These are phyloP conservation scores for Ramularia collo-cygni DNA, from an alignment of 2,329 filamentous ascomycete genomes.

Conservation along the genomic window DNA sequence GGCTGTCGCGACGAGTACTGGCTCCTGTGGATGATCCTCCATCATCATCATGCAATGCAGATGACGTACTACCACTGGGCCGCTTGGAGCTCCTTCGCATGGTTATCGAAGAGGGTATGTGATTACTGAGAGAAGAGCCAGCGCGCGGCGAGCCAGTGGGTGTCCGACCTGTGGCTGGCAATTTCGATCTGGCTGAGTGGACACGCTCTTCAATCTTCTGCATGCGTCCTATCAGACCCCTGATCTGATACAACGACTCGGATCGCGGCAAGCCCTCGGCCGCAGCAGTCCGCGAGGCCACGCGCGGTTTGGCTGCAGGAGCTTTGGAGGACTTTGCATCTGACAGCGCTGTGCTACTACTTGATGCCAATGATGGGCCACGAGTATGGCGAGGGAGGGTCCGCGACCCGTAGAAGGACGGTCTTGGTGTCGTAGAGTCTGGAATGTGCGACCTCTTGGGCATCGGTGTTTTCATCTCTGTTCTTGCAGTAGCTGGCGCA, in stretches of 20 bases:
- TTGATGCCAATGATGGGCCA: slow-evolving; percentile 47
- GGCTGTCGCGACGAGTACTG: slow-evolving; percentile 19
- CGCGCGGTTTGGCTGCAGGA: slow-evolving; percentile 40
- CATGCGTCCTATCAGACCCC: slow-evolving; percentile 92
- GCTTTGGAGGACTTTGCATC: slow-evolving; percentile 30
- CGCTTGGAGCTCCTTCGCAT: slow-evolving; percentile 63
- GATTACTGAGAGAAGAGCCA: slow-evolving; percentile 26
- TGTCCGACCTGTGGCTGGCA: slow-evolving; percentile 76
- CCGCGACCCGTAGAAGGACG: slow-evolving; percentile 36
- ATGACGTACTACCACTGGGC: slow-evolving; percentile 41
- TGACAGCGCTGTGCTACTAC: slow-evolving; percentile 19
- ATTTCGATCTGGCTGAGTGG: slow-evolving; percentile 81
- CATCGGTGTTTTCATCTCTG: slow-evolving; percentile 33
- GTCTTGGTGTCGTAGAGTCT: slow-evolving; percentile 48
- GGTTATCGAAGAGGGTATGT: slow-evolving; percentile 51
- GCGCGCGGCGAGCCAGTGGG: slow-evolving; percentile 70
- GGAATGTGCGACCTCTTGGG: slow-evolving; percentile 40
- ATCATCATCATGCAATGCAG: slow-evolving; percentile 22
- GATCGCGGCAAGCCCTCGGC: slow-evolving; percentile 47
- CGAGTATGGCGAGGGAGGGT: slow-evolving; percentile 46
- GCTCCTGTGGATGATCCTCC: slow-evolving; percentile 11
- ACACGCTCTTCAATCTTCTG: slow-evolving; percentile 91
- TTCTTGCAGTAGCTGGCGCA: slow-evolving; percentile 53
- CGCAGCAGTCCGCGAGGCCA: slow-evolving; percentile 25
- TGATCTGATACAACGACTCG: slow-evolving; percentile 83